Percentiles rank a stretch among this genome's conserved stretches.
Conservation (phyloP, 192 early-diverging fungal species). For the Rhizophagus sp. region DNA sequence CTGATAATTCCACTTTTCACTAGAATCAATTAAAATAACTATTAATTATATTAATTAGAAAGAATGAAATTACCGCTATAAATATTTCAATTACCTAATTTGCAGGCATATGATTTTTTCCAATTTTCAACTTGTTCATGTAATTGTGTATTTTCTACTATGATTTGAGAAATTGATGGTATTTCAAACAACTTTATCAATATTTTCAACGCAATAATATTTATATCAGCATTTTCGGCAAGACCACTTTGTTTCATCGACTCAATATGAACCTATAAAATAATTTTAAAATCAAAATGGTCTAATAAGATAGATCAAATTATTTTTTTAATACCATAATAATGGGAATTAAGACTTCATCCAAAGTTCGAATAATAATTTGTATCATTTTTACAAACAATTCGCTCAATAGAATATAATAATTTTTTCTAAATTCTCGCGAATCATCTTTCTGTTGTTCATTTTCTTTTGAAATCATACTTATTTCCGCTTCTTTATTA, state of each 20-base stretch:
- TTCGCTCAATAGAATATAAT: not conserved
- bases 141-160: not conserved
- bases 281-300: not conserved
- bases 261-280: not conserved
- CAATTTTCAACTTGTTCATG: not conserved
- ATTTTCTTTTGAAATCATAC: not conserved
- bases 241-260: not conserved
- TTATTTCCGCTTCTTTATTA: not conserved
- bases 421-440: not conserved
- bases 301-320: not conserved
- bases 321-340: conserved; percentile 6
- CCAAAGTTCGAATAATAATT: not conserved
- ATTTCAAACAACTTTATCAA: not conserved
- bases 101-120: conserved; percentile 5
- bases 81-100: conserved; percentile 1
- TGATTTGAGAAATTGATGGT: not conserved
- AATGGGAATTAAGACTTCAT: conserved; percentile 22
- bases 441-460: too few relatives aligned
- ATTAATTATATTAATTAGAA: not conserved
- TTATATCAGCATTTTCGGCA: not conserved
- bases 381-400: not conserved
- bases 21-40: not conserved
- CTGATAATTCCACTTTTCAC: not conserved
- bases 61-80: not conserved
- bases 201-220: not conserved